Percentiles rank a stretch among this genome's conserved stretches.
These are phyloP conservation scores for Dianthus caryophyllus DNA, from an alignment of 148 eudicot species.

Conservation along the genomic window DNA sequence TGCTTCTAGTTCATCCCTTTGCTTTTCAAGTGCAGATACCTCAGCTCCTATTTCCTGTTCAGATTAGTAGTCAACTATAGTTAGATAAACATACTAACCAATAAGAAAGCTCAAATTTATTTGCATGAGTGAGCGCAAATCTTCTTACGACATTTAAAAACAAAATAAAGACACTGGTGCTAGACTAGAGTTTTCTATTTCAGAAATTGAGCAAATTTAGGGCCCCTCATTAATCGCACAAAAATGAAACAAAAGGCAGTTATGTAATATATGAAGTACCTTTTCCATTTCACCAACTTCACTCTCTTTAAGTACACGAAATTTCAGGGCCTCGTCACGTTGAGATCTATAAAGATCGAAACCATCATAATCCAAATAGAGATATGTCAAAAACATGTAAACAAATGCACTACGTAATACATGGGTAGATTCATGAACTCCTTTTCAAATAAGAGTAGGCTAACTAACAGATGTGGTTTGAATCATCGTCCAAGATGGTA, in stretches of 20 bases:
- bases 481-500: no score
- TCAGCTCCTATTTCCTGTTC: constrained; percentile 73
- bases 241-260: neutral
- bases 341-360: constrained; percentile 48
- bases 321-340: constrained; percentile 87
- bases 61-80: constrained; percentile 10
- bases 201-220: no score
- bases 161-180: neutral
- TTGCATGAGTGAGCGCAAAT: neutral
- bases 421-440: neutral
- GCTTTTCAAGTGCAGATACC: constrained; percentile 77
- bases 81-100: constrained; percentile 1
- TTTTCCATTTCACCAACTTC: constrained; percentile 66
- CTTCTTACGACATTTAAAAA: neutral
- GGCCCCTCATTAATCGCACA: neutral
- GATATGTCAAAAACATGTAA: neutral
- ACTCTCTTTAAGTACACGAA: constrained; percentile 70
- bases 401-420: neutral
- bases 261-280: constrained; percentile 9
- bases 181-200: neutral
- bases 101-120: constrained; percentile 12
- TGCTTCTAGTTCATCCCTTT: constrained; percentile 90
- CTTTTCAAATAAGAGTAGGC: neutral
- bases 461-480: neutral
- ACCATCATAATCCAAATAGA: constrained; percentile 11